phyloP scores from a whole-genome alignment of 495 filamentous ascomycete genomes.

The Sordaria brevicollis region DNA sequence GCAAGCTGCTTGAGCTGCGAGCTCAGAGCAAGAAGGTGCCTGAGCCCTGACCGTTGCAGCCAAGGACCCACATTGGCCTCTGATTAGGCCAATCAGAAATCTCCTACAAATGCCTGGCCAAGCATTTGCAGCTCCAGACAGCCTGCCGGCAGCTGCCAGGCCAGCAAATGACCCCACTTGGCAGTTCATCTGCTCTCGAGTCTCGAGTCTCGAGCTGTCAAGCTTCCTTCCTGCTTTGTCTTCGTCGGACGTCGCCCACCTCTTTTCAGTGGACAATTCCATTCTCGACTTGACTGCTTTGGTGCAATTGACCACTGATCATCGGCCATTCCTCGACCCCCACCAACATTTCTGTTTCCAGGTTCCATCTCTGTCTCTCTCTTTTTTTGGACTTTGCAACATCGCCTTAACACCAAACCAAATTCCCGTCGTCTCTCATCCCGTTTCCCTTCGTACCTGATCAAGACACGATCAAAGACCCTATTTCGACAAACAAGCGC shows the following conservation, averaged over 20 bases:
- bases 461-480: background rate
- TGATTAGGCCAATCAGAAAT: background rate
- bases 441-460: background rate
- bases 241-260: background rate
- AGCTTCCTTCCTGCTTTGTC: background rate
- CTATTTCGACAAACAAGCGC: background rate
- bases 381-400: background rate
- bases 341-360: background rate
- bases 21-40: background rate
- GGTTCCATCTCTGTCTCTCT: background rate
- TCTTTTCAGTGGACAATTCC: background rate
- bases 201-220: no score
- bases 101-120: background rate
- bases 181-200: background rate
- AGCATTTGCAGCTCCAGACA: background rate
- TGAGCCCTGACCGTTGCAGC: no score
- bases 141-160: background rate
- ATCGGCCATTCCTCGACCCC: background rate
- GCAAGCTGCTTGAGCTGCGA: background rate
- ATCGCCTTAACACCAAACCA: background rate
- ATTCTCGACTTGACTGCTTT: background rate
- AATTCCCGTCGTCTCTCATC: background rate
- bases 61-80: background rate
- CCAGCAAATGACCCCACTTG: background rate
- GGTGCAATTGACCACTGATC: background rate